Base-by-base conservation (phyloP, 768 basidiomycete species). In the Auricularia sp. region DNA sequence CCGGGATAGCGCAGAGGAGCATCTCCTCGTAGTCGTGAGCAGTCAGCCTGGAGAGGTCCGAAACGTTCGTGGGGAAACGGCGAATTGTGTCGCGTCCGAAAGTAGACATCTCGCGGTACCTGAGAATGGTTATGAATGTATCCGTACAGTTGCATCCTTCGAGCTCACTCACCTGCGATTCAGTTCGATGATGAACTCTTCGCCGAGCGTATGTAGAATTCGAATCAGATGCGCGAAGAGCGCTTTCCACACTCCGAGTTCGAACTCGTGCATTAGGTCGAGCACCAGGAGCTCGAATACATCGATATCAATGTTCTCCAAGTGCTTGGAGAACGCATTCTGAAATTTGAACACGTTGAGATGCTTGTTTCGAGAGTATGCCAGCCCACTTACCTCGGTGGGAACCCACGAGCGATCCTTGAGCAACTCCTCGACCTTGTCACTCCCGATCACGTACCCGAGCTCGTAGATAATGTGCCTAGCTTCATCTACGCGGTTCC, bases 281-380 rank as follows among this genome's bases (percentile, higher is more conserved):
- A 69, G 62, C 0, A 67, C 36, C 4, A 72, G 63, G 6, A 72
- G 70, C 0, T 0, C 23, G 58, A 66, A 76, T 2, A 73, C 21
- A 42, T 76, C 66, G 33, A 72, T 72, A 3, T 68, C 71, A 14
- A 72, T 36, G 2, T 21, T 3, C 7, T 51, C 16, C 1, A 77
- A 63, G 0, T 62, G 64, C 8, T 68, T 42, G 0, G 73, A 72
- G 63, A 79, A 79, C 0, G 76, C 72, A 66, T 77, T 80, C 77
- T 80, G 39, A 42, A 14, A 51, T 5, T 18, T 60, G 14, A 29
- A 29, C 29, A 29, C 29, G 29, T 29, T 29, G 29, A 29, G 29
- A 29, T 29, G 29, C 29, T 29, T 29, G 29, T 29, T 29, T 29
- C 29, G 29, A 29, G 29, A 29, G 29, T 29, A 29, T 29, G 29